Percentiles rank a stretch among this genome's conserved stretches.
Evolutionary conservation across 306 rosid genomes (phyloP).

Genomic region (Trichosanthes truncata): DNA sequence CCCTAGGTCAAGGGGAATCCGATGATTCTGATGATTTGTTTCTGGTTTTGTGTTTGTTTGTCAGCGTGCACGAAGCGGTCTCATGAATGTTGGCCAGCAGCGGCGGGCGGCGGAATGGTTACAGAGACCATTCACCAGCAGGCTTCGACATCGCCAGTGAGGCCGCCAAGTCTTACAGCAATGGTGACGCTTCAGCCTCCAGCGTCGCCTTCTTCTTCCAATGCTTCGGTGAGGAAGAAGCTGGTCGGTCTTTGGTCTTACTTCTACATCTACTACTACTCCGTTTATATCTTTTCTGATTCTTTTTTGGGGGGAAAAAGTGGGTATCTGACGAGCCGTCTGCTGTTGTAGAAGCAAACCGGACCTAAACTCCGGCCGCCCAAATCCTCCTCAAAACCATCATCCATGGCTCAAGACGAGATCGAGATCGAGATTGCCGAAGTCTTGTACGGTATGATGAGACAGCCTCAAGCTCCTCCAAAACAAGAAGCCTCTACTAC

Average conservation of each 20-base stretch:
- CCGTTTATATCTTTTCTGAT: not conserved
- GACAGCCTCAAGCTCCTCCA: conserved; percentile 80
- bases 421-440: conserved; percentile 97
- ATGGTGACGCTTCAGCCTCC: conserved; percentile 34
- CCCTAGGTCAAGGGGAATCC: conserved; percentile 4
- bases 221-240: conserved; percentile 62
- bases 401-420: conserved; percentile 63
- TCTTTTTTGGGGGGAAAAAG: not conserved
- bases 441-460: conserved; percentile 81
- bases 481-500: conserved; percentile 45
- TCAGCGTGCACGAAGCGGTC: conserved; percentile 89
- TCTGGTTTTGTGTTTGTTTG: not conserved
- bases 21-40: not conserved
- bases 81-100: conserved; percentile 75
- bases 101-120: conserved; percentile 37
- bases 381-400: conserved; percentile 46
- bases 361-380: conserved; percentile 66
- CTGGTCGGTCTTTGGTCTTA: conserved; percentile 45
- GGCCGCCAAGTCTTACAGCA: conserved; percentile 30
- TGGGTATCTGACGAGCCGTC: conserved; percentile 22
- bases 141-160: conserved; percentile 74
- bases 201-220: conserved; percentile 76
- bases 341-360: conserved; percentile 51
- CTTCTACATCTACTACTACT: not conserved
- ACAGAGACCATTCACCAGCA: conserved; percentile 61